These are phyloP conservation scores for Austroboletus eburneus DNA, from an alignment of 768 basidiomycete genomes.

Conservation along the genomic window DNA sequence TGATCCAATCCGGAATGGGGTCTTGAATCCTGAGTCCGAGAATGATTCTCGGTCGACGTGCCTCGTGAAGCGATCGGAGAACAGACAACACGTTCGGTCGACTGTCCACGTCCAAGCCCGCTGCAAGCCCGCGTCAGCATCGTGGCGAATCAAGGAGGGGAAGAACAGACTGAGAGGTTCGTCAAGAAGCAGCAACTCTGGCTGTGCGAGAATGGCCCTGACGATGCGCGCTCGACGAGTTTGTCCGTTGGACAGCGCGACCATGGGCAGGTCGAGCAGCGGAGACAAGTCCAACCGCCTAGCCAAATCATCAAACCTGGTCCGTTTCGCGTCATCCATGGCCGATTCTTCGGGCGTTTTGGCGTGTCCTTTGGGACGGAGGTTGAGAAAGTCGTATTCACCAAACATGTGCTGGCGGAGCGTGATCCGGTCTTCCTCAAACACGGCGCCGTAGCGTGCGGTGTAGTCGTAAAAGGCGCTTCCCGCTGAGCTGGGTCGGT, in stretches of 20 bases:
- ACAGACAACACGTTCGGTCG: conserved; percentile 54
- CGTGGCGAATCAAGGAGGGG: background rate
- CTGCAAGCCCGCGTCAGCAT: conserved; percentile 35
- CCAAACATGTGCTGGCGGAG: conserved; percentile 68
- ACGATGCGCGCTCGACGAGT: conserved; percentile 82
- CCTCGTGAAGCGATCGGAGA: conserved; percentile 49
- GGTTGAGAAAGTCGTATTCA: conserved; percentile 39
- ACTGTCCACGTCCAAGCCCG: conserved; percentile 68
- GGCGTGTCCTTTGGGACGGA: conserved; percentile 19
- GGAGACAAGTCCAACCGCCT: conserved; percentile 51
- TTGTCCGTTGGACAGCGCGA: conserved; percentile 91
- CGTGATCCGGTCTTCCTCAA: conserved; percentile 80
- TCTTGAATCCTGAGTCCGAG: conserved; percentile 69
- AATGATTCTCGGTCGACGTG: conserved; percentile 54
- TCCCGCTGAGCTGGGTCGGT: conserved; percentile 49
- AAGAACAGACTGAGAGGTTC: conserved; percentile 75
- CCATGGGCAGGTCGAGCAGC: conserved; percentile 76
- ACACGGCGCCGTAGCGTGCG: conserved; percentile 83
- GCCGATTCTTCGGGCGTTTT: conserved; percentile 23
- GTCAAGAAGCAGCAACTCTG: conserved; percentile 79
- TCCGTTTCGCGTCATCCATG: conserved; percentile 26
- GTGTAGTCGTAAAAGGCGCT: conserved; percentile 91
- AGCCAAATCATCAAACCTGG: conserved; percentile 51
- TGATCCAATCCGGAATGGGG: conserved; percentile 65
- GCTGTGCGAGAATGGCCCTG: conserved; percentile 64